Evolutionary conservation across 176 grass and related monocot genomes (phyloP).

Genomic region (Raddia guianensis): DNA sequence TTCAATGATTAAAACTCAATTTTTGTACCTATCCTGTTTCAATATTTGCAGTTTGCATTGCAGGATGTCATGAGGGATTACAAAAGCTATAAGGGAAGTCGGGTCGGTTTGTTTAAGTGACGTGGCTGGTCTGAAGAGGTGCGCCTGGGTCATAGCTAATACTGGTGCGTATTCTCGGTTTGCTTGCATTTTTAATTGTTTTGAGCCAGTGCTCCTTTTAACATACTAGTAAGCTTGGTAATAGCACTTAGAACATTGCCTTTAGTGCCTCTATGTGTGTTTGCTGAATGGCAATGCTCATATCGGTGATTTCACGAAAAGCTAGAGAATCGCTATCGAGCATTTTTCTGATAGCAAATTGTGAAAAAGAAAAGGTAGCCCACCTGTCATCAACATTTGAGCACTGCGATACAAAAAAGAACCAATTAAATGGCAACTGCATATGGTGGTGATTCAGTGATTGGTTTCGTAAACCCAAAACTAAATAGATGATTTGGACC

Average conservation of each 20-base stretch:
- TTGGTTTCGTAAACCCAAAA: not conserved
- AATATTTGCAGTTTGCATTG: too few species aligned
- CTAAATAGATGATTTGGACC: not conserved
- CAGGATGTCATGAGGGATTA: too few species aligned
- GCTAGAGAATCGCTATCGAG: not conserved
- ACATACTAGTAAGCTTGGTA: too few species aligned
- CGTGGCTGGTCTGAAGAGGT: conserved; percentile 61
- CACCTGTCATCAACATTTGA: not conserved
- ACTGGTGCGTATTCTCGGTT: conserved; percentile 70
- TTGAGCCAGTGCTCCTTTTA: too few species aligned
- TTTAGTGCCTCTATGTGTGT: not conserved
- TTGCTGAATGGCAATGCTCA: not conserved
- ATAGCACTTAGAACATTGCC: not conserved
- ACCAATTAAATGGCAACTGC: not conserved
- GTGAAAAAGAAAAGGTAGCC: not conserved
- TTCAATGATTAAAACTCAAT: too few species aligned
- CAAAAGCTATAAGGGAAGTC: conserved; percentile 49
- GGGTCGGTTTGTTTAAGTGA: conserved; percentile 37
- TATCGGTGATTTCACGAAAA: not conserved
- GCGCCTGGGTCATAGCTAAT: conserved; percentile 85
- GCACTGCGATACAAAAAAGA: not conserved
- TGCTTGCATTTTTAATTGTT: too few species aligned
- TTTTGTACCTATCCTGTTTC: too few species aligned
- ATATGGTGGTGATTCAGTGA: not conserved
- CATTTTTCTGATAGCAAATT: conserved; percentile 6